Evolutionary conservation across 257 asterid species (phyloP).

Genomic region (Parsonsia alboflavescens): DNA sequence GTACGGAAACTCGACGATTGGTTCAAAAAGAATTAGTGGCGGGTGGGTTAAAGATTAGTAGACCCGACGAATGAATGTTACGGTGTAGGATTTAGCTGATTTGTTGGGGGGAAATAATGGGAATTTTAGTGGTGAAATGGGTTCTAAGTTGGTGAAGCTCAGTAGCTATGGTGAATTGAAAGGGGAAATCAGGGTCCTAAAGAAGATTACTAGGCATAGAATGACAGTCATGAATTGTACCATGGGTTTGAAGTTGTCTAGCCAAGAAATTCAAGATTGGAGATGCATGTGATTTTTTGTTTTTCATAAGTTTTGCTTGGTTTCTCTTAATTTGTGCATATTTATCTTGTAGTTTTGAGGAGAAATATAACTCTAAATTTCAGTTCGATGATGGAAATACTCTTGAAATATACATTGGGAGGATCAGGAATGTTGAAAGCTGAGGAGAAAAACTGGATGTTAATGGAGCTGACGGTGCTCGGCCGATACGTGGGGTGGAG

Average conservation of each 20-base stretch:
- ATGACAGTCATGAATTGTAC: conserved; percentile 46
- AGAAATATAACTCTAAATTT: no score
- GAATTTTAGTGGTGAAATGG: conserved; percentile 36
- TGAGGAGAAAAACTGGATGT: conserved; percentile 7
- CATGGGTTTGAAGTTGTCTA: conserved; percentile 43
- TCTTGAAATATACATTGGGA: conserved; percentile 1
- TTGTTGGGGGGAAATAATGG: neutral
- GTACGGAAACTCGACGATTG: conserved; percentile 36
- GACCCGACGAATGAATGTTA: conserved; percentile 21
- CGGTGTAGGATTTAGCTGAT: conserved; percentile 21
- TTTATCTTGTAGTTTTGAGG: neutral
- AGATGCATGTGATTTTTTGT: conserved; percentile 9
- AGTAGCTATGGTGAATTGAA: conserved; percentile 30
- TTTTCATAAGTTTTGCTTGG: neutral
- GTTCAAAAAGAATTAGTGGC: conserved; percentile 13
- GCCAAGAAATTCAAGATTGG: conserved; percentile 31
- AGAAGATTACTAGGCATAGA: conserved; percentile 24
- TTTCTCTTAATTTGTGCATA: neutral
- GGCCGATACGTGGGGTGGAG: conserved; percentile 23
- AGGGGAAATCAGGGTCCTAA: conserved; percentile 46
- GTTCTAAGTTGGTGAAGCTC: conserved; percentile 28
- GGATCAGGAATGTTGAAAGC: conserved; percentile 10
- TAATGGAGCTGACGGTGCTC: neutral
- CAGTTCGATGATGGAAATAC: no score
- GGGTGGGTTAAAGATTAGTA: conserved; percentile 28